Evolutionary conservation across 2,329 filamentous ascomycete genomes (phyloP).

Genomic region (Acephala macrosclerotiorum): DNA sequence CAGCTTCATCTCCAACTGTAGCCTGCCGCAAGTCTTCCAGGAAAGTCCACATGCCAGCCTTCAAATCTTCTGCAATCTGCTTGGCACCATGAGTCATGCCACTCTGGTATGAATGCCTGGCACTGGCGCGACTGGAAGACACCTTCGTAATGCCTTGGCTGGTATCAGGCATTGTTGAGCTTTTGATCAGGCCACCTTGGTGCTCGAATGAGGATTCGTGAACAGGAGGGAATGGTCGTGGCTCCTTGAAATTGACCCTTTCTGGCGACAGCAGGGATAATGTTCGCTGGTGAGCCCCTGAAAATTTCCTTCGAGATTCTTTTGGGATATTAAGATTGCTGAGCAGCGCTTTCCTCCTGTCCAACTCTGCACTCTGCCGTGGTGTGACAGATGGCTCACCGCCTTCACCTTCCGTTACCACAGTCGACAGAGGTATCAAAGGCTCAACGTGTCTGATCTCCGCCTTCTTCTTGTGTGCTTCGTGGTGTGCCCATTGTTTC

Average conservation of each 20-base stretch:
- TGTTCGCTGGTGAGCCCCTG: conserved; percentile 66
- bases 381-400: conserved; percentile 37
- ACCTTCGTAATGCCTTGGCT: conserved; percentile 39
- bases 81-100: conserved; percentile 43
- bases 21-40: conserved; percentile 95
- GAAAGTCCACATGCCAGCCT: conserved; percentile 90
- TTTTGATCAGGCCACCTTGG: conserved; percentile 30
- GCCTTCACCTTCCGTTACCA: conserved; percentile 28
- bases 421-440: conserved; percentile 58
- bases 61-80: conserved; percentile 72
- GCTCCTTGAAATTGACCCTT: conserved; percentile 36
- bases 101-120: conserved; percentile 44
- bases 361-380: conserved; percentile 64
- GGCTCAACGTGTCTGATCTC: conserved; percentile 68
- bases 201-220: conserved; percentile 40
- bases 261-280: conserved; percentile 82
- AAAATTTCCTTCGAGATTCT: conserved; percentile 63
- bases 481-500: conserved; percentile 80
- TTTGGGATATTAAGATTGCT: conserved; percentile 54
- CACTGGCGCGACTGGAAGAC: conserved; percentile 33
- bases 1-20: conserved; percentile 91
- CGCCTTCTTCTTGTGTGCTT: conserved; percentile 77
- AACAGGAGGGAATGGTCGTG: conserved; percentile 43
- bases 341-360: conserved; percentile 75
- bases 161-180: conserved; percentile 42